Percentiles rank a stretch among this genome's conserved stretches.
Evolutionary conservation across 129 eudicot species (phyloP).

Genomic region (Tagetes patula): DNA sequence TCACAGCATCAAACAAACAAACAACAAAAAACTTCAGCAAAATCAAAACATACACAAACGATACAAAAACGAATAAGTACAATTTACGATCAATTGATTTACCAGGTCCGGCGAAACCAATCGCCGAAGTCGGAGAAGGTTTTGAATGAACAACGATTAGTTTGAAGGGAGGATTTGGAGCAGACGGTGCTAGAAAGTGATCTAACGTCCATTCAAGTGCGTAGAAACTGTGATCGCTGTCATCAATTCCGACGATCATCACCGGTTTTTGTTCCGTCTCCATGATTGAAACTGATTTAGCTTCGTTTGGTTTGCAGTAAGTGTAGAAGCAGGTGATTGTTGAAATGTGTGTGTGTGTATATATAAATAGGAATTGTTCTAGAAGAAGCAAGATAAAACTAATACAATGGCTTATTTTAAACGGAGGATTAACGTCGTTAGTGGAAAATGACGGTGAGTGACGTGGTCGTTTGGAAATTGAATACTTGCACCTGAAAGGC

Average conservation of each 20-base stretch:
- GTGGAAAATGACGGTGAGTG: background rate
- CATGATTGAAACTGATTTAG: constrained; percentile 1
- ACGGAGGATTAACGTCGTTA: constrained; percentile 22
- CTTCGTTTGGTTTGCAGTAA: background rate
- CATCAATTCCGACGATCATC: constrained; percentile 75
- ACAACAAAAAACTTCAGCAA: background rate
- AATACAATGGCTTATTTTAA: no score
- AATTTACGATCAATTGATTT: background rate
- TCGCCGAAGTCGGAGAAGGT: constrained; percentile 54
- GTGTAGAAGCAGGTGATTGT: background rate
- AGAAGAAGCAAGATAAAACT: background rate
- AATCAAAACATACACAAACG: background rate
- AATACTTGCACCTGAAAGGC: background rate
- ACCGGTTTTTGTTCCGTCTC: constrained; percentile 50
- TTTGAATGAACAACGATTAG: constrained; percentile 65
- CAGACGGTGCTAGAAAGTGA: constrained; percentile 49
- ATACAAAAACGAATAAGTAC: background rate
- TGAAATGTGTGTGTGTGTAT: no score
- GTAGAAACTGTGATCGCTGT: constrained; percentile 73
- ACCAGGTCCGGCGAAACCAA: constrained; percentile 80
- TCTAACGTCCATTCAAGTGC: constrained; percentile 75
- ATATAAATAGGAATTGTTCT: no score
- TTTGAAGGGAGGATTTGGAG: constrained; percentile 43
- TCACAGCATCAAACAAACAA: background rate
- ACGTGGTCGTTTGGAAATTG: constrained; percentile 12